phyloP scores from a whole-genome alignment of 2,329 filamentous ascomycete species.

The Pseudovirgaria hyperparasitica region DNA sequence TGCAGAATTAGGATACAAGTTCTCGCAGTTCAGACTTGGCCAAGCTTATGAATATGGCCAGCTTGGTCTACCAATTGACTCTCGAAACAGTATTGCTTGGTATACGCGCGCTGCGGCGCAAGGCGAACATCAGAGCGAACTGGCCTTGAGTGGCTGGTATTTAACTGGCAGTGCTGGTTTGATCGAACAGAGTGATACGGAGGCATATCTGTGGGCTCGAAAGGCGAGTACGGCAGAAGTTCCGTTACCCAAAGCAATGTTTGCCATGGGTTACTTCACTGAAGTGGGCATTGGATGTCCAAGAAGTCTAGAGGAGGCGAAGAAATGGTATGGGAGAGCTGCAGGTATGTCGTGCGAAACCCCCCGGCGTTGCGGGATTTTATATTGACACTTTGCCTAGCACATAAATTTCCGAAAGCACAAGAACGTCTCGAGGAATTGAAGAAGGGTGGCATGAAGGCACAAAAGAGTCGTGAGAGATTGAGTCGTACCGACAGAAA shows the following conservation, averaged over 20 bases:
- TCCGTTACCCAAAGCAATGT: conserved; percentile 77
- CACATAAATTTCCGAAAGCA: conserved; percentile 89
- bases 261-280: conserved; percentile 96
- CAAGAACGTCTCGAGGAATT: conserved; percentile 86
- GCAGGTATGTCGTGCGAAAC: conserved; percentile 75
- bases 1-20: conserved; percentile 84
- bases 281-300: conserved; percentile 86
- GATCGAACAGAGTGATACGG: conserved; percentile 81
- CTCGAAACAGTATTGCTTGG: conserved; percentile 79
- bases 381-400: conserved; percentile 35
- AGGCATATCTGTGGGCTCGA: conserved; percentile 92
- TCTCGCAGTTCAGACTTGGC: conserved; percentile 81
- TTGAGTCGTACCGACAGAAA: conserved; percentile 72
- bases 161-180: conserved; percentile 82
- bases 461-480: conserved; percentile 61
- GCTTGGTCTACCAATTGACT: conserved; percentile 70
- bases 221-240: conserved; percentile 77
- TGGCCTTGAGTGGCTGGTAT: conserved; percentile 55
- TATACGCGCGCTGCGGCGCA: conserved; percentile 85
- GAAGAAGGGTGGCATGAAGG: conserved; percentile 63
- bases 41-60: conserved; percentile 82
- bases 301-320: conserved; percentile 84
- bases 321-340: conserved; percentile 95
- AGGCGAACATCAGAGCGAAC: conserved; percentile 85
- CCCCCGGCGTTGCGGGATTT: no score